phyloP scores from a whole-genome alignment of 345 rosid genomes.

The Hypericum androsaemum region DNA sequence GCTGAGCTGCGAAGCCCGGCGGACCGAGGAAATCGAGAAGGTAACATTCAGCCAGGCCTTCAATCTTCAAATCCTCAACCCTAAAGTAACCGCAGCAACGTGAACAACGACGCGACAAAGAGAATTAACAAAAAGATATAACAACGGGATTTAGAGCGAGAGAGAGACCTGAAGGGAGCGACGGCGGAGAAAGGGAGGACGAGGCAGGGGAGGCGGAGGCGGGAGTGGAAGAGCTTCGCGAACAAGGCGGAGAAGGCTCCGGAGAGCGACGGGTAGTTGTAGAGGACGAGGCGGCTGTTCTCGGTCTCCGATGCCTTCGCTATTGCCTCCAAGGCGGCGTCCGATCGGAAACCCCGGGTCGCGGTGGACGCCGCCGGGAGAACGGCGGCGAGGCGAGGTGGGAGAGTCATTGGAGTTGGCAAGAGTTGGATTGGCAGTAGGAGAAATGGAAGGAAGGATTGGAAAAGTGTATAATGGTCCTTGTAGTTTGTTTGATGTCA shows the following conservation, averaged over 20 bases:
- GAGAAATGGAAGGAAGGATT: too few relatives aligned
- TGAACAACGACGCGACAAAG: neutral
- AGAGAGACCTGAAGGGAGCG: neutral
- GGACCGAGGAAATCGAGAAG: constrained; percentile 69
- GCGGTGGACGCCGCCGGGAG: too few relatives aligned
- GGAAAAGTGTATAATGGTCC: too few relatives aligned
- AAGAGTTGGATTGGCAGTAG: too few relatives aligned
- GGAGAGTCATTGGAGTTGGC: too few relatives aligned
- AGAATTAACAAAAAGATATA: neutral
- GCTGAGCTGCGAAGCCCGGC: constrained; percentile 30
- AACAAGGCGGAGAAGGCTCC: constrained; percentile 81
- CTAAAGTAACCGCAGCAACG: constrained; percentile 18
- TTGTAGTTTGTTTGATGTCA: too few relatives aligned
- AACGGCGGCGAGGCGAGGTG: too few relatives aligned
- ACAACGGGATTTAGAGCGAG: neutral
- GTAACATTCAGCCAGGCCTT: constrained; percentile 50
- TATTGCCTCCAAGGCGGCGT: constrained; percentile 67
- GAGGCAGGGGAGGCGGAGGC: constrained; percentile 49
- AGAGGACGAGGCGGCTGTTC: constrained; percentile 45
- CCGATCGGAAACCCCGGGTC: constrained; percentile 50
- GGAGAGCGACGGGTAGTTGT: constrained; percentile 82
- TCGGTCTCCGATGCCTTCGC: constrained; percentile 45
- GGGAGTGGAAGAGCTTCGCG: constrained; percentile 71
- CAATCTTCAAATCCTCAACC: constrained; percentile 38
- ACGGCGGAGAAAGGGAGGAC: constrained; percentile 53